Evolutionary conservation across 1,284 basidiomycete species (phyloP).

Genomic region (Ganoderma sp.): DNA sequence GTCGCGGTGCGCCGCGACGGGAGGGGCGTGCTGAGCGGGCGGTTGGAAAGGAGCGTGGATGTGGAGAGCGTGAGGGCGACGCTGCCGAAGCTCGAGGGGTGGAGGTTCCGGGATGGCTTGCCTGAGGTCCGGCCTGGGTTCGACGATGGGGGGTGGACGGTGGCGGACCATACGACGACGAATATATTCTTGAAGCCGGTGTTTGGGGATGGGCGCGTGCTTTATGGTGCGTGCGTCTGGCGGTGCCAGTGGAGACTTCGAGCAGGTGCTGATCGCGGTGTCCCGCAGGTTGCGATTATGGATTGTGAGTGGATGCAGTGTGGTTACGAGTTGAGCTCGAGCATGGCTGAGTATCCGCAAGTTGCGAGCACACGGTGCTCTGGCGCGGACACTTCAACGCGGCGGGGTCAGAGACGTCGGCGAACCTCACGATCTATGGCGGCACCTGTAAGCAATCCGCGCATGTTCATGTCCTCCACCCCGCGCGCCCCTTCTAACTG

Average conservation of each 20-base stretch:
- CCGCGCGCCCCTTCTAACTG: no score
- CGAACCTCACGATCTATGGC: constrained; percentile 78
- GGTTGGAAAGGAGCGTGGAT: constrained; percentile 30
- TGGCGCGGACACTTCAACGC: constrained; percentile 82
- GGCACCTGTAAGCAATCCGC: constrained; percentile 61
- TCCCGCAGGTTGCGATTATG: constrained; percentile 69
- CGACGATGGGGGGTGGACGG: constrained; percentile 65
- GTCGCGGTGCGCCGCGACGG: constrained; percentile 45
- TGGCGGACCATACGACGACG: constrained; percentile 71
- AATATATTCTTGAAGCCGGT: constrained; percentile 69
- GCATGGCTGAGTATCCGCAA: constrained; percentile 34
- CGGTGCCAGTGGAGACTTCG: no score
- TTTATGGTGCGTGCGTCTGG: constrained; percentile 55
- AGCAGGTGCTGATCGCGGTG: constrained; percentile 43
- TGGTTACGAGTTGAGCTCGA: background rate
- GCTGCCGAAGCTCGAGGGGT: constrained; percentile 54
- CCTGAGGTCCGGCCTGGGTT: constrained; percentile 66
- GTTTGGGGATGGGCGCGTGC: constrained; percentile 73
- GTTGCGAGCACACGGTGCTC: constrained; percentile 79
- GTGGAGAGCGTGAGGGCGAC: constrained; percentile 22
- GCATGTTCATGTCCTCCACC: no score
- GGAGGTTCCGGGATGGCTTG: constrained; percentile 75
- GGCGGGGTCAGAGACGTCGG: constrained; percentile 60
- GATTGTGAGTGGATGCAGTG: constrained; percentile 58
- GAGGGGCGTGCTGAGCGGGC: constrained; percentile 35